A percentile compares a stretch with the other conserved stretches of the same genome.
phyloP scores from a whole-genome alignment of 305 asterid genomes.

The Fraxinus velutina region DNA sequence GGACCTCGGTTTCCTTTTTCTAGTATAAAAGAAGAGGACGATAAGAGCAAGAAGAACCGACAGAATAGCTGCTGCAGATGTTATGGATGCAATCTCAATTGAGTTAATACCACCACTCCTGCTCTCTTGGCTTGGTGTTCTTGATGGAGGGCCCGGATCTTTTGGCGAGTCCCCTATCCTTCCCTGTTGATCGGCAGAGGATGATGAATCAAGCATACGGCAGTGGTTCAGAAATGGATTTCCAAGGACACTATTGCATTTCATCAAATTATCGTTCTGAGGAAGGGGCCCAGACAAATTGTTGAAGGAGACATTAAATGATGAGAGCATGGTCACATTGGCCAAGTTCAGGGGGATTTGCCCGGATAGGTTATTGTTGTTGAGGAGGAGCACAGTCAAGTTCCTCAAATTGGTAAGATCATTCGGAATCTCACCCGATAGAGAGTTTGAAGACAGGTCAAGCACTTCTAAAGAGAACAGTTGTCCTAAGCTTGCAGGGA shows the following conservation, averaged over 20 bases:
- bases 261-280: not conserved
- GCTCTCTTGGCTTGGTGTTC: not conserved
- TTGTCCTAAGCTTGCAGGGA: slow-evolving; percentile 64
- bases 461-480: slow-evolving; percentile 53
- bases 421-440: slow-evolving; percentile 64
- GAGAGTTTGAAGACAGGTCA: slow-evolving; percentile 64
- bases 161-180: not conserved
- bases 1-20: not conserved
- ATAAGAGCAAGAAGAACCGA: not conserved
- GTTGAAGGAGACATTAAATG: slow-evolving; percentile 64
- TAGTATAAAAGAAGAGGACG: not conserved
- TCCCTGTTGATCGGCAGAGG: not conserved
- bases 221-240: not conserved
- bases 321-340: slow-evolving; percentile 39
- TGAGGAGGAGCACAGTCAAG: slow-evolving; percentile 48
- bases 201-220: not conserved
- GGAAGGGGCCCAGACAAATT: slow-evolving; percentile 18
- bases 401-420: slow-evolving; percentile 53
- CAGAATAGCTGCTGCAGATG: not conserved
- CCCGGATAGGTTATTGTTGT: slow-evolving; percentile 67
- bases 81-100: not conserved
- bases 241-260: not conserved
- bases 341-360: slow-evolving; percentile 52
- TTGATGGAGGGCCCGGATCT: not conserved
- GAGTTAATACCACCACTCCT: not conserved